These are phyloP conservation scores for Lecanicillium sp. DNA, from an alignment of 2,329 filamentous ascomycete genomes.

Conservation along the genomic window DNA sequence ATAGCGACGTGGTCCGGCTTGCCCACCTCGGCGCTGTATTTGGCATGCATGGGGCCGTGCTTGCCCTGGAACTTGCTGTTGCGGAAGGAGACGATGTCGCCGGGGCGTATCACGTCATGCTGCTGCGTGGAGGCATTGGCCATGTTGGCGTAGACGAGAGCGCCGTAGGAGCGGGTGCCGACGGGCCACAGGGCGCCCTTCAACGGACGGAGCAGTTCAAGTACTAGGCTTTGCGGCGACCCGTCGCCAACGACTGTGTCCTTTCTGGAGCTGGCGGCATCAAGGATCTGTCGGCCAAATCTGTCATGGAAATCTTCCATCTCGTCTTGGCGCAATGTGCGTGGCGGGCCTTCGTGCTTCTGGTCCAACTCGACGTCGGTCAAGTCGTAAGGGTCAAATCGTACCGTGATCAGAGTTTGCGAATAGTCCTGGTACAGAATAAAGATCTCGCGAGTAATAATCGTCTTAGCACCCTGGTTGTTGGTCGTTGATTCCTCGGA, in stretches of 20 bases:
- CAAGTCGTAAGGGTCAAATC: slow-evolving; percentile 69
- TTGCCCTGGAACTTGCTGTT: slow-evolving; percentile 95
- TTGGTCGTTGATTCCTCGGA: slow-evolving; percentile 68
- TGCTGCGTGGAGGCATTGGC: slow-evolving; percentile 89
- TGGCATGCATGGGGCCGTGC: slow-evolving; percentile 89
- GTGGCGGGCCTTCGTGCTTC: slow-evolving; percentile 77
- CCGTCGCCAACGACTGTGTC: slow-evolving; percentile 80
- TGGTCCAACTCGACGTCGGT: slow-evolving; percentile 73
- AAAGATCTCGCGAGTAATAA: slow-evolving; percentile 73
- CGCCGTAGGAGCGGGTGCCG: slow-evolving; percentile 84
- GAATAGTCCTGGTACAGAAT: slow-evolving; percentile 96
- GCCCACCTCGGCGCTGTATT: slow-evolving; percentile 83
- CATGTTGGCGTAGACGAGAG: slow-evolving; percentile 88
- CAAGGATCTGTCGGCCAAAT: slow-evolving; percentile 73
- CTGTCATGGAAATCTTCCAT: slow-evolving; percentile 79
- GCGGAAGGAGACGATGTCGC: slow-evolving; percentile 87
- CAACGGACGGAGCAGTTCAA: slow-evolving; percentile 70
- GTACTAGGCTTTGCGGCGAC: slow-evolving; percentile 68
- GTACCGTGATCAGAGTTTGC: slow-evolving; percentile 79
- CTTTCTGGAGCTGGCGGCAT: slow-evolving; percentile 64
- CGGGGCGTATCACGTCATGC: slow-evolving; percentile 85
- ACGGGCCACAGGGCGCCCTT: slow-evolving; percentile 72
- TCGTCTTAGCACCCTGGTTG: slow-evolving; percentile 63
- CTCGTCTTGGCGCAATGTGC: slow-evolving; percentile 81
- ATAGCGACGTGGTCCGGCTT: slow-evolving; percentile 85